Evolutionary conservation across 2,329 filamentous ascomycete species (phyloP).

Genomic region (Aspergillus terreus): DNA sequence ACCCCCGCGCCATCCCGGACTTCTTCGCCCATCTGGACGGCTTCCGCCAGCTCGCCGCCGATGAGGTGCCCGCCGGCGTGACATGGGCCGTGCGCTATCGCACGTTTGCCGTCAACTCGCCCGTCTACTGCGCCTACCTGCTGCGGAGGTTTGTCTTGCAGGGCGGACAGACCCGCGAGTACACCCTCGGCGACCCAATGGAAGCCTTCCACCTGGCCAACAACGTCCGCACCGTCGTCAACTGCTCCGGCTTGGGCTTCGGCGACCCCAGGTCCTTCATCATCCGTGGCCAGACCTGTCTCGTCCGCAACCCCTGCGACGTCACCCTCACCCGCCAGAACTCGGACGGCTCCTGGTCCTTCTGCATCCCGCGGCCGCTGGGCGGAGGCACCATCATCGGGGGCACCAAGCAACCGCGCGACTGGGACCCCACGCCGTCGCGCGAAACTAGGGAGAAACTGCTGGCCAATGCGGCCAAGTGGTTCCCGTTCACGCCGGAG

Average conservation of each 20-base stretch:
- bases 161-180: conserved; percentile 32
- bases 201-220: conserved; percentile 38
- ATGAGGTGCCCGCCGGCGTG: conserved; percentile 32
- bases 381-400: conserved; percentile 64
- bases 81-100: conserved; percentile 41
- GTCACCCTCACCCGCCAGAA: conserved; percentile 58
- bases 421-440: conserved; percentile 53
- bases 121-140: conserved; percentile 41
- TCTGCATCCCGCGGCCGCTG: conserved; percentile 59
- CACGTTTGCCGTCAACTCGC: conserved; percentile 42
- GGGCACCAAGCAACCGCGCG: conserved; percentile 59
- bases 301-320: conserved; percentile 43
- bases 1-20: conserved; percentile 21
- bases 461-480: conserved; percentile 40
- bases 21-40: conserved; percentile 32
- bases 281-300: conserved; percentile 46
- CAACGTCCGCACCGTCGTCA: conserved; percentile 39
- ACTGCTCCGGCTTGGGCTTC: conserved; percentile 45
- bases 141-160: conserved; percentile 38
- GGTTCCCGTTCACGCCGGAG: conserved; percentile 39
- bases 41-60: conserved; percentile 28
- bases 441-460: conserved; percentile 46
- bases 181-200: conserved; percentile 23
- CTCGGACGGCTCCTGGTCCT: conserved; percentile 60
- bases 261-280: conserved; percentile 41